Evolutionary conservation across 306 rosid genomes (phyloP), one percentile per base, ranked within the genome.

Genomic region (Myrica gale): DNA sequence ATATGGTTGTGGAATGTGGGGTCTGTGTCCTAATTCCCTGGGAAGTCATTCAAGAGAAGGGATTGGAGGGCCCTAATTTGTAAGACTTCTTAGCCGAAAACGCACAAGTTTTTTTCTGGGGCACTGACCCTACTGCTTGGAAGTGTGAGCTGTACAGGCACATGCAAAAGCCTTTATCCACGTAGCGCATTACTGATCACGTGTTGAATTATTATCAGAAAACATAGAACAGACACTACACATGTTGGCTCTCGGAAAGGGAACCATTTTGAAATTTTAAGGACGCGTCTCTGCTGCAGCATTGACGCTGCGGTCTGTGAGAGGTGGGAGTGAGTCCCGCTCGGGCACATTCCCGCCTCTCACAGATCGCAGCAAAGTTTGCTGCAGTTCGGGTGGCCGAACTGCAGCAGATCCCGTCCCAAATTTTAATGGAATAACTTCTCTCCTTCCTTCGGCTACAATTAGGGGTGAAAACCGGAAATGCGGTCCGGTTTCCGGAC

Each of bases 81-180:
- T 42, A 60, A 69, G 83, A 57, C 50, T 48, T 23, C 52, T 39
- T 72, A 88, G 79, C 65, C 73, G 84, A 83, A 82, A 84, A 76
- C 78, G 41, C 0, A 67, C 60, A n/a, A 41, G 11, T 82, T 80
- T 78, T 75, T 74, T 66, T 82, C 32, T 74, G 77, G 72, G 80
- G 71, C 55, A 72, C 20, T 68, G 89, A 67, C 80, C 93, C 90
- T 53, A 77, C 81, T 3, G 23, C 62, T 63, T 41, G 54, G 56
- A 3, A 45, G 58, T 37, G 2, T 85, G 85, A 88, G 86, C 89
- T 88, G 91, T 82, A 26, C 5, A 11, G 69, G 69, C 90, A 87
- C 89, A 82, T 87, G 91, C 68, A 0, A n/a, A 0, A 69, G 75
- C 52, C 57, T 32, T 2, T 32, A 23, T 46, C 19, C 15, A 32